These are phyloP conservation scores for Talaromyces sp. DNA, from an alignment of 2,329 filamentous ascomycete genomes.

Conservation along the genomic window DNA sequence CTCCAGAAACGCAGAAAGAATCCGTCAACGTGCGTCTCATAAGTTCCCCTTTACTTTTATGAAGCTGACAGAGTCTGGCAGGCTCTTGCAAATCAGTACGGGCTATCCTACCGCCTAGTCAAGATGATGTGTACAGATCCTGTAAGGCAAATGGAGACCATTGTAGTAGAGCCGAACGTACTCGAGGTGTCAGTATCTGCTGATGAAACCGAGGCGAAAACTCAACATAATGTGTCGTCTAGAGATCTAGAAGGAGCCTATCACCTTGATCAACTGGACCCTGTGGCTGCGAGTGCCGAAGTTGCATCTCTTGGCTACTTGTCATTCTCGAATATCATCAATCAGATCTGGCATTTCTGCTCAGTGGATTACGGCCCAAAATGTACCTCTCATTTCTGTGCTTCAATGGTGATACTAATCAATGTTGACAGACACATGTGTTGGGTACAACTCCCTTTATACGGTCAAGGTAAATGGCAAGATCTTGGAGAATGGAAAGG, in stretches of 20 bases:
- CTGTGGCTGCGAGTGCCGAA: slow-evolving; percentile 23
- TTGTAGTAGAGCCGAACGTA: slow-evolving; percentile 20
- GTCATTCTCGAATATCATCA: slow-evolving; percentile 59
- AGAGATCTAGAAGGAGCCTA: slow-evolving; percentile 35
- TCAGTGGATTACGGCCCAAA: slow-evolving; percentile 66
- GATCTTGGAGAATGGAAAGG: slow-evolving; percentile 31
- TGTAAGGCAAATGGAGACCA: slow-evolving; percentile 24
- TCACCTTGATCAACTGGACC: slow-evolving; percentile 23
- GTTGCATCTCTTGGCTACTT: slow-evolving; percentile 32
- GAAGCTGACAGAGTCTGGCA: slow-evolving; percentile 20
- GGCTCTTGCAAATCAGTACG: slow-evolving; percentile 59
- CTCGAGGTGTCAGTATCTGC: not conserved
- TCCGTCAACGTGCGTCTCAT: slow-evolving; percentile 45
- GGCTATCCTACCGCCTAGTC: slow-evolving; percentile 64
- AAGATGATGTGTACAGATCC: slow-evolving; percentile 62
- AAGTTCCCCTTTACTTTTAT: not conserved
- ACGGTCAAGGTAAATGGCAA: slow-evolving; percentile 49
- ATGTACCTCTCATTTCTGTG: slow-evolving; percentile 46
- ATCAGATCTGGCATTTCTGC: slow-evolving; percentile 72
- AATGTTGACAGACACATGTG: slow-evolving; percentile 55
- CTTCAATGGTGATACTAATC: slow-evolving; percentile 13
- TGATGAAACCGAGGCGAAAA: not conserved
- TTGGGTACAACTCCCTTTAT: slow-evolving; percentile 64
- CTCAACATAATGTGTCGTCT: slow-evolving; percentile 14
- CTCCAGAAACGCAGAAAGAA: slow-evolving; percentile 58